Percentiles rank a stretch among this genome's conserved stretches.
Evolutionary conservation across 1,284 basidiomycete species (phyloP).

Genomic region (Peniophora sp.): DNA sequence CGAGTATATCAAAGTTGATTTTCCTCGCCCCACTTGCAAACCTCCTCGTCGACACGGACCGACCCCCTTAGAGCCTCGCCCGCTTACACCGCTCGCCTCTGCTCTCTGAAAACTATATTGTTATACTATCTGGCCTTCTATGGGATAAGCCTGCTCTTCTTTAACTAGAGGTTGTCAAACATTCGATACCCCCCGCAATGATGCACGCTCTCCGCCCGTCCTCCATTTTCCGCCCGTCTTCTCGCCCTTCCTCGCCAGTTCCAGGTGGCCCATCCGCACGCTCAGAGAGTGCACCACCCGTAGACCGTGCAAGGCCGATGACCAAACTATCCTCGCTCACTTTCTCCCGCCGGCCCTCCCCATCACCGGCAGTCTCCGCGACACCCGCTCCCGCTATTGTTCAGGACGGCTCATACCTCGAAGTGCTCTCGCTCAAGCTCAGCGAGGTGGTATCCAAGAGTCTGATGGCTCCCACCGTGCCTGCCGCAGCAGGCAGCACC

Average conservation of each 20-base stretch:
- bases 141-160: too few species aligned
- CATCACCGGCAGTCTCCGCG: slow-evolving; percentile 26
- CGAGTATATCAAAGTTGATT: slow-evolving; percentile 23
- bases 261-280: slow-evolving; percentile 28
- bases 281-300: slow-evolving; percentile 27
- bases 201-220: slow-evolving; percentile 63
- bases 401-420: slow-evolving; percentile 73
- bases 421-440: slow-evolving; percentile 64
- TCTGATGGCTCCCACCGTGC: slow-evolving; percentile 52
- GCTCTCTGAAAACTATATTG: slow-evolving; percentile 24
- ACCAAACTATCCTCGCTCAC: slow-evolving; percentile 47
- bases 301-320: slow-evolving; percentile 41
- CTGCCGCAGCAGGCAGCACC: slow-evolving; percentile 25
- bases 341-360: slow-evolving; percentile 41
- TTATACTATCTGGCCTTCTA: slow-evolving; percentile 33
- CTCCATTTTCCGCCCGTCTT: slow-evolving; percentile 55
- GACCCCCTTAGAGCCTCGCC: slow-evolving; percentile 57
- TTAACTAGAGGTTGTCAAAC: too few species aligned
- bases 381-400: slow-evolving; percentile 40
- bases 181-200: slow-evolving; percentile 22
- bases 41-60: slow-evolving; percentile 60
- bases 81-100: slow-evolving; percentile 7
- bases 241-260: slow-evolving; percentile 53
- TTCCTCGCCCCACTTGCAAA: slow-evolving; percentile 55
- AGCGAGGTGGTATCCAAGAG: slow-evolving; percentile 77